These are phyloP conservation scores for Craterostigma plantagineum DNA, from an alignment of 257 asterid genomes.

Conservation along the genomic window DNA sequence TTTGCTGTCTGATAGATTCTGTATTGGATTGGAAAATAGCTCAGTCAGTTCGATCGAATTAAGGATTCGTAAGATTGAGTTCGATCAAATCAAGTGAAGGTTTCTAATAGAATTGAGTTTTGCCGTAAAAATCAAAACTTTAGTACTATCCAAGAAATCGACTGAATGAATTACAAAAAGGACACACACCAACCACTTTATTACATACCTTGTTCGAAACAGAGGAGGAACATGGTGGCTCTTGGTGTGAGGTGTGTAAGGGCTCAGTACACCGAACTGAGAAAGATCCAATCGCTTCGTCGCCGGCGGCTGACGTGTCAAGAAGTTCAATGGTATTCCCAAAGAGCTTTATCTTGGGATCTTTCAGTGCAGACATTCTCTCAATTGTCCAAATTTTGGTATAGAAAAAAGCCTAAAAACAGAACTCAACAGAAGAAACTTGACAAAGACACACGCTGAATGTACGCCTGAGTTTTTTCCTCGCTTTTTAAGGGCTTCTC, in stretches of 20 bases:
- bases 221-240: conserved; percentile 23
- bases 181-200: too few relatives aligned
- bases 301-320: conserved; percentile 14
- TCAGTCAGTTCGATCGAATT: conserved; percentile 7
- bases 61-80: too few relatives aligned
- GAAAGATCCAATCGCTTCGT: conserved; percentile 11
- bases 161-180: too few relatives aligned
- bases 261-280: conserved; percentile 8
- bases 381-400: conserved; percentile 2
- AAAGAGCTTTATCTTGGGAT: conserved; percentile 80
- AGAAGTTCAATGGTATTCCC: conserved; percentile 67
- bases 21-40: conserved; percentile 12
- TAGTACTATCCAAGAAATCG: too few relatives aligned
- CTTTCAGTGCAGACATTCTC: conserved; percentile 51
- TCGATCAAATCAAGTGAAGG: too few relatives aligned
- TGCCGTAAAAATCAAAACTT: too few relatives aligned
- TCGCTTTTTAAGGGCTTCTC: too few relatives aligned
- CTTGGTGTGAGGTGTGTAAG: conserved; percentile 21
- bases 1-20: conserved; percentile 18
- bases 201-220: conserved; percentile 1
- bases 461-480: conserved; percentile 3
- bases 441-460: conserved; percentile 35
- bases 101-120: too few relatives aligned
- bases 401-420: conserved; percentile 1
- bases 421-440: conserved; percentile 28